Evolutionary conservation across 352 stramenopile species (phyloP).

Genomic region (Hyaloperonospora brassicae): DNA sequence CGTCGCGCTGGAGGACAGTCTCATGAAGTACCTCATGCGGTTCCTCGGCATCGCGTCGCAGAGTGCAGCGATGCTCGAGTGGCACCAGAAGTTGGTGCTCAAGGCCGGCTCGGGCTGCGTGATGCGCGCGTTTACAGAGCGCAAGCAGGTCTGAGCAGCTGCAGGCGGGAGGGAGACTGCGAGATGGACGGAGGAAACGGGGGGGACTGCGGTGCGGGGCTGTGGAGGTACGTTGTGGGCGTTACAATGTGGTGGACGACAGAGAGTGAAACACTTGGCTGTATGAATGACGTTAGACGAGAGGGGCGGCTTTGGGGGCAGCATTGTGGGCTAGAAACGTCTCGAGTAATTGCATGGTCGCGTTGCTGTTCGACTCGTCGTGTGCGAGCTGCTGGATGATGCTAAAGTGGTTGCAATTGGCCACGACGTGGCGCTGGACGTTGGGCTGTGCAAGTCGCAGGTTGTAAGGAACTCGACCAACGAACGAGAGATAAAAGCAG

Average conservation of each 20-base stretch:
- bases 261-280: neutral
- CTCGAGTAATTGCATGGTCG: conserved; percentile 41
- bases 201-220: no score
- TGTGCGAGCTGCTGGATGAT: conserved; percentile 55
- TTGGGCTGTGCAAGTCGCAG: conserved; percentile 16
- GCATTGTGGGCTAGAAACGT: conserved; percentile 31
- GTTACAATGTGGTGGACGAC: neutral
- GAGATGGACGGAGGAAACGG: conserved; percentile 1
- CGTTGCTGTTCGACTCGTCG: conserved; percentile 19
- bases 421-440: conserved; percentile 39
- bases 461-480: conserved; percentile 3
- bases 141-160: conserved; percentile 71
- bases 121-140: conserved; percentile 83
- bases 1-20: conserved; percentile 58
- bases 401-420: conserved; percentile 63
- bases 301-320: conserved; percentile 2
- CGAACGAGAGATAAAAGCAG: neutral
- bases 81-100: conserved; percentile 78
- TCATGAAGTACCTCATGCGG: conserved; percentile 88
- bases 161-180: neutral
- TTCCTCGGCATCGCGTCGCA: conserved; percentile 65
- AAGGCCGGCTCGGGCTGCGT: conserved; percentile 85
- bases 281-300: conserved; percentile 3
- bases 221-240: conserved; percentile 5
- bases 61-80: conserved; percentile 80